A percentile compares a stretch with the other conserved stretches of the same genome.
phyloP scores from a whole-genome alignment of 495 filamentous ascomycete species.

The Podospora bellae-mahoneyi region DNA sequence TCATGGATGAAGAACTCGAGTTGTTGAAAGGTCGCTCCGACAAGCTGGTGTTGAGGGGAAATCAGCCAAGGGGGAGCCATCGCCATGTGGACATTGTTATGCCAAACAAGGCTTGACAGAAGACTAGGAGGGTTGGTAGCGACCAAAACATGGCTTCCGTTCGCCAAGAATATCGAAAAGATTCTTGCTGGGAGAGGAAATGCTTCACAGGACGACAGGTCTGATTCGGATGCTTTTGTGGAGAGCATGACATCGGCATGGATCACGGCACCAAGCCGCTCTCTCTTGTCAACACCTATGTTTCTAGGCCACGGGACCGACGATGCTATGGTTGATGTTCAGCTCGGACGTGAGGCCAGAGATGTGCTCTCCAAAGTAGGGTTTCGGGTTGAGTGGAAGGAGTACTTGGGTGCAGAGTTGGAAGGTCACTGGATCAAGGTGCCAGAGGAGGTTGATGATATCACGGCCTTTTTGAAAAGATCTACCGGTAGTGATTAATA shows the following conservation, averaged over 20 bases:
- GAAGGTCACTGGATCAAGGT: slow-evolving; percentile 29
- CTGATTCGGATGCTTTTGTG: slow-evolving; percentile 11
- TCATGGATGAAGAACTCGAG: slow-evolving; percentile 10
- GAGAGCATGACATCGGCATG: slow-evolving; percentile 12
- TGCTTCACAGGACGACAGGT: neutral
- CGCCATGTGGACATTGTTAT: slow-evolving; percentile 40
- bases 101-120: slow-evolving; percentile 11
- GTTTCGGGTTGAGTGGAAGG: slow-evolving; percentile 20
- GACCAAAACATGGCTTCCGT: slow-evolving; percentile 53
- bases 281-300: slow-evolving; percentile 12
- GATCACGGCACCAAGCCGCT: neutral
- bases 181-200: neutral
- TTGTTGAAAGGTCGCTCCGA: slow-evolving; percentile 4
- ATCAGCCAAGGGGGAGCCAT: slow-evolving; percentile 55
- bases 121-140: slow-evolving; percentile 42
- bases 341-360: slow-evolving; percentile 18
- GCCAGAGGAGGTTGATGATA: slow-evolving; percentile 27
- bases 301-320: slow-evolving; percentile 23
- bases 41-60: slow-evolving; percentile 41
- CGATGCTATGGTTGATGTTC: slow-evolving; percentile 21
- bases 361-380: slow-evolving; percentile 16
- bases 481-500: neutral
- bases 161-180: slow-evolving; percentile 25
- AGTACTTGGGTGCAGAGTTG: slow-evolving; percentile 21
- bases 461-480: slow-evolving; percentile 18